Evolutionary conservation across 192 early-diverging fungal species (phyloP).

Genomic region (Cetraspora pellucida): DNA sequence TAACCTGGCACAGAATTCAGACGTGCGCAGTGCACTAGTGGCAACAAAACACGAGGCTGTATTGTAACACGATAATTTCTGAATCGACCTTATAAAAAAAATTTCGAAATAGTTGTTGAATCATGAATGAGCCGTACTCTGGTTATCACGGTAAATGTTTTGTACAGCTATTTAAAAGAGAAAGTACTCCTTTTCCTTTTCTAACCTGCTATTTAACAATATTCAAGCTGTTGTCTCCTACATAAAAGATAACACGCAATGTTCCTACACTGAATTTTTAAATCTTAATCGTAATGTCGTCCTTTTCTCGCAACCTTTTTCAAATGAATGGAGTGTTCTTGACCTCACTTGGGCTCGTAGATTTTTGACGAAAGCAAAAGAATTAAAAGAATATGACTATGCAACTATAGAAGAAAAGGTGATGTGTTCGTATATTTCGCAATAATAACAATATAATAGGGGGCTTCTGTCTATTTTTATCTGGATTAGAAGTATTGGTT

Average conservation of each 20-base stretch:
- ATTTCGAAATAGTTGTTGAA: too few species aligned
- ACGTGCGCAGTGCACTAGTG: too few species aligned
- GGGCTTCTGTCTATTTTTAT: slow-evolving; percentile 21
- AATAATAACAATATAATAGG: slow-evolving; percentile 29
- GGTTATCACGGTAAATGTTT: neutral
- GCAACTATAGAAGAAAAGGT: slow-evolving; percentile 7
- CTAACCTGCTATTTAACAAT: slow-evolving; percentile 4
- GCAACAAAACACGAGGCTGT: too few species aligned
- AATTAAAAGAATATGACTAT: neutral
- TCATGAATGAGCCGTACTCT: slow-evolving; percentile 14
- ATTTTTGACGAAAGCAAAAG: slow-evolving; percentile 21
- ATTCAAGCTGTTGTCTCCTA: slow-evolving; percentile 19
- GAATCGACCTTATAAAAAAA: too few species aligned
- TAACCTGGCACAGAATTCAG: too few species aligned
- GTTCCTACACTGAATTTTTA: slow-evolving; percentile 18
- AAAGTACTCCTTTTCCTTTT: slow-evolving; percentile 16
- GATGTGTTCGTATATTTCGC: slow-evolving; percentile 10
- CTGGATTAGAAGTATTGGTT: slow-evolving; percentile 29
- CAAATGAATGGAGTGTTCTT: slow-evolving; percentile 2
- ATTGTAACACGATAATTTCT: too few species aligned
- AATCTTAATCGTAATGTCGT: slow-evolving; percentile 7
- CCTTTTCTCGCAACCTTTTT: slow-evolving; percentile 13
- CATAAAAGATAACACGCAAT: slow-evolving; percentile 11
- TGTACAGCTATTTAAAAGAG: slow-evolving; percentile 8
- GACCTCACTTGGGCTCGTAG: slow-evolving; percentile 22